Evolutionary conservation across 768 basidiomycete species (phyloP).

Genomic region (Leccinum incarnatum): DNA sequence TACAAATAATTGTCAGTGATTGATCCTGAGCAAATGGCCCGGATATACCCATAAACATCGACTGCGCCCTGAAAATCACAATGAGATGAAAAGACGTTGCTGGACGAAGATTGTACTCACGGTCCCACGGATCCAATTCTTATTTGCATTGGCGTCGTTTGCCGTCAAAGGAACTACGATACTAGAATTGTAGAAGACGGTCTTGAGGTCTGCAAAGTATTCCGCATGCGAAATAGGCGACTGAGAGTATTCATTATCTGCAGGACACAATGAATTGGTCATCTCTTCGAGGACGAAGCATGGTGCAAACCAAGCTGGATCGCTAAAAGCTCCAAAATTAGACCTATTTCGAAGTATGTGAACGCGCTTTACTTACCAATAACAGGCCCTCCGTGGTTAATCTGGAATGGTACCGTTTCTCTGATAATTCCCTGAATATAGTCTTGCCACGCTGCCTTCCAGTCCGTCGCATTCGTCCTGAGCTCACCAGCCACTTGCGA

Average conservation of each 20-base stretch:
- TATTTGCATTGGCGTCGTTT: slow-evolving; percentile 60
- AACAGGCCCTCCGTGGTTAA: slow-evolving; percentile 70
- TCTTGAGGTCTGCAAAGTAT: slow-evolving; percentile 65
- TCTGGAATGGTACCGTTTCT: slow-evolving; percentile 61
- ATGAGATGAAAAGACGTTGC: slow-evolving; percentile 1
- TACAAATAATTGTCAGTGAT: background rate
- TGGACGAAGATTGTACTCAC: slow-evolving; percentile 33
- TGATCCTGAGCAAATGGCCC: background rate
- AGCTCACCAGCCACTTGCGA: slow-evolving; percentile 60
- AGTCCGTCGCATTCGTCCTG: slow-evolving; percentile 70
- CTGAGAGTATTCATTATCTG: slow-evolving; percentile 78
- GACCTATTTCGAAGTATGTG: background rate
- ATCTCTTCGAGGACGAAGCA: background rate
- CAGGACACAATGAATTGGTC: background rate
- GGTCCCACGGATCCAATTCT: slow-evolving; percentile 70
- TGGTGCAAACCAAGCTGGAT: slow-evolving; percentile 50
- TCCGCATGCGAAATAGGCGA: slow-evolving; percentile 40
- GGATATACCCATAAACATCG: slow-evolving; percentile 59
- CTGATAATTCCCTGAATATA: slow-evolving; percentile 68
- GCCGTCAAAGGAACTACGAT: slow-evolving; percentile 73
- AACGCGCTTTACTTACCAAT: slow-evolving; percentile 46
- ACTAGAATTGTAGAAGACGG: slow-evolving; percentile 48
- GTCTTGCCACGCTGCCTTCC: slow-evolving; percentile 64
- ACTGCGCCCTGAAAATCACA: slow-evolving; percentile 53
- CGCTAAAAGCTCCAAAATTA: slow-evolving; percentile 32